Evolutionary conservation across 768 basidiomycete species (phyloP).

Genomic region (Rhodotorula taiwanensis): DNA sequence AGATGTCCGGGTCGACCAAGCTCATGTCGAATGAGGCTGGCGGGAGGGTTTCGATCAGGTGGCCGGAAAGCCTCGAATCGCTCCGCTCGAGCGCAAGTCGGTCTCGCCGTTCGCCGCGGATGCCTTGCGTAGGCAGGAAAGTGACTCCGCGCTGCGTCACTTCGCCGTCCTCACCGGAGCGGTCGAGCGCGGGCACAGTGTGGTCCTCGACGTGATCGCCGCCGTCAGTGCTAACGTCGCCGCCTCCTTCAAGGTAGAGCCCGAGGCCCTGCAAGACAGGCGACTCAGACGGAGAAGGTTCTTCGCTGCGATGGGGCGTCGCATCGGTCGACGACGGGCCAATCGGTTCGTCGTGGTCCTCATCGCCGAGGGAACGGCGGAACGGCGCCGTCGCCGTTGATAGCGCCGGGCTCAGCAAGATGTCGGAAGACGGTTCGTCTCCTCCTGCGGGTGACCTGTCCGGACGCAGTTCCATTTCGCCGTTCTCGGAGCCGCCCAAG

Average conservation of each 20-base stretch:
- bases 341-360: constrained; percentile 38
- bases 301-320: background rate
- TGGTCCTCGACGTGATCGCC: background rate
- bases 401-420: constrained; percentile 37
- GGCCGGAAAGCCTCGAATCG: constrained; percentile 9
- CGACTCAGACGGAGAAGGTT: background rate
- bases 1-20: background rate
- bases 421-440: background rate
- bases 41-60: background rate
- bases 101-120: too few relatives aligned
- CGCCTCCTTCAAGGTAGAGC: background rate
- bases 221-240: background rate
- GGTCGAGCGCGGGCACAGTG: constrained; percentile 1
- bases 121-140: background rate
- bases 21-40: background rate
- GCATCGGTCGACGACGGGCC: background rate
- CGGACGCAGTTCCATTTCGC: too few relatives aligned
- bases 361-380: constrained; percentile 45
- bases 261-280: constrained; percentile 8
- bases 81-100: background rate
- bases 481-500: too few relatives aligned
- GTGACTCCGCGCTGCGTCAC: background rate
- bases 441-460: too few relatives aligned
- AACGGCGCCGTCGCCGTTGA: constrained; percentile 44
- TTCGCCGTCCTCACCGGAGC: background rate